These are phyloP conservation scores for Mesotaenium endlicherianum DNA, from an alignment of 139 green algal genomes.

Conservation along the genomic window DNA sequence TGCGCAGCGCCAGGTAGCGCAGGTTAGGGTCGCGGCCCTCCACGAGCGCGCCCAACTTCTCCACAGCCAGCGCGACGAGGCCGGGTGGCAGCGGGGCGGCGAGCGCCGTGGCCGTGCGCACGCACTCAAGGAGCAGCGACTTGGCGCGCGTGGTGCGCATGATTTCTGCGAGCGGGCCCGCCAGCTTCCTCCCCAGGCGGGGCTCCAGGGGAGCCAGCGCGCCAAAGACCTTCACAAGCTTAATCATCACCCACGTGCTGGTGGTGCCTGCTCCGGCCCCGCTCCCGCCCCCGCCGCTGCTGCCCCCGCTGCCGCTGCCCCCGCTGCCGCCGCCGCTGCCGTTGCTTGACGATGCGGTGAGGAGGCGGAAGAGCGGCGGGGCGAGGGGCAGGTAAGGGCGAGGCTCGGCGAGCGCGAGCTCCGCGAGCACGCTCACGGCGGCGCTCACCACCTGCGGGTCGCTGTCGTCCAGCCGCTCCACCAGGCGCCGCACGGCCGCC, in stretches of 20 bases:
- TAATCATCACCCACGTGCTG: slow-evolving; percentile 65
- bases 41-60: slow-evolving; percentile 40
- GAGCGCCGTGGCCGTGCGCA: slow-evolving; percentile 37
- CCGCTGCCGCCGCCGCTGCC: too few species aligned
- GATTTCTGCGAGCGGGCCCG: slow-evolving; percentile 46
- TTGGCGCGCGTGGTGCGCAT: slow-evolving; percentile 54
- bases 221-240: slow-evolving; percentile 61
- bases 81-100: background rate
- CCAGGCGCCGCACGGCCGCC: slow-evolving; percentile 14
- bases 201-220: slow-evolving; percentile 56
- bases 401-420: slow-evolving; percentile 54
- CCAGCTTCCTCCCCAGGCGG: slow-evolving; percentile 56
- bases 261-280: too few species aligned
- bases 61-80: slow-evolving; percentile 10
- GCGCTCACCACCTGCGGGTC: slow-evolving; percentile 49
- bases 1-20: slow-evolving; percentile 48
- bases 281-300: too few species aligned
- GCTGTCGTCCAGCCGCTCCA: slow-evolving; percentile 50
- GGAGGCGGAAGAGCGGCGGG: slow-evolving; percentile 53
- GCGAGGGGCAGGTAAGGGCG: slow-evolving; percentile 57
- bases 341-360: slow-evolving; percentile 43
- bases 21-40: slow-evolving; percentile 55
- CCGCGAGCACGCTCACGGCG: slow-evolving; percentile 53
- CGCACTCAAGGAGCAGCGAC: slow-evolving; percentile 60
- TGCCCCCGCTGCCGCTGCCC: too few species aligned